A percentile compares a stretch with the other conserved stretches of the same genome.
These are phyloP conservation scores for Annulohypoxylon bovei DNA, from an alignment of 495 filamentous ascomycete species.

Conservation along the genomic window DNA sequence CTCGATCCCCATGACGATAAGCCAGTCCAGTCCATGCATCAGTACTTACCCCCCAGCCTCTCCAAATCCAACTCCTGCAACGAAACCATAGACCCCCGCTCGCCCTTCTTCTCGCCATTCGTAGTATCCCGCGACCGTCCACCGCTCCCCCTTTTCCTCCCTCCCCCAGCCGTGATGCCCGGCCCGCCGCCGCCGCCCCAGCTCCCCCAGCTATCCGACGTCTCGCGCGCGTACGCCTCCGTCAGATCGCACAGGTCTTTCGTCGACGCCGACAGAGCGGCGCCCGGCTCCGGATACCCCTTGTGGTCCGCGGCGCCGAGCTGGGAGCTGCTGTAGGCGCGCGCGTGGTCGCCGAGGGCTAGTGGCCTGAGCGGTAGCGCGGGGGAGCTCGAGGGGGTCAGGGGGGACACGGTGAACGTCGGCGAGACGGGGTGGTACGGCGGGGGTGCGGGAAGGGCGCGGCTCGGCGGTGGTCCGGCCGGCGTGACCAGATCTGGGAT, in stretches of 20 bases:
- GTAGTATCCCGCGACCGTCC: constrained; percentile 13
- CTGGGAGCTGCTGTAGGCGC: background rate
- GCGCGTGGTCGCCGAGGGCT: background rate
- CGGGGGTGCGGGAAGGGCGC: constrained; percentile 45
- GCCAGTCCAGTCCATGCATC: background rate
- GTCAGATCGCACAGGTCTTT: constrained; percentile 41
- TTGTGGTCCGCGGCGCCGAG: background rate
- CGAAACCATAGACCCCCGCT: constrained; percentile 22
- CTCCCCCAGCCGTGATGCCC: constrained; percentile 8
- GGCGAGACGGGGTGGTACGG: constrained; percentile 39
- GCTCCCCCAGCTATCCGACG: constrained; percentile 46
- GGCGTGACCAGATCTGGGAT: constrained; percentile 47
- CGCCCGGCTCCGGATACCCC: background rate
- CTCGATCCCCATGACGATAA: too few species aligned
- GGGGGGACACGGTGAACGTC: constrained; percentile 33
- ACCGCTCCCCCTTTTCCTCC: constrained; percentile 8
- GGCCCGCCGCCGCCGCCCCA: constrained; percentile 45
- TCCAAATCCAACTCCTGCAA: constrained; percentile 41
- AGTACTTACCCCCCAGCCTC: constrained; percentile 37
- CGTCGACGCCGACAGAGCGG: constrained; percentile 12
- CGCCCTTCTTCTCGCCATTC: constrained; percentile 21
- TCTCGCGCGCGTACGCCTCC: constrained; percentile 39
- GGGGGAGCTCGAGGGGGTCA: constrained; percentile 28
- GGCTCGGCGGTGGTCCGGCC: constrained; percentile 46
- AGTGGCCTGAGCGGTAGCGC: background rate